Evolutionary conservation across 2,329 filamentous ascomycete genomes (phyloP).

Genomic region (Pseudogymnoascus verrucosus): DNA sequence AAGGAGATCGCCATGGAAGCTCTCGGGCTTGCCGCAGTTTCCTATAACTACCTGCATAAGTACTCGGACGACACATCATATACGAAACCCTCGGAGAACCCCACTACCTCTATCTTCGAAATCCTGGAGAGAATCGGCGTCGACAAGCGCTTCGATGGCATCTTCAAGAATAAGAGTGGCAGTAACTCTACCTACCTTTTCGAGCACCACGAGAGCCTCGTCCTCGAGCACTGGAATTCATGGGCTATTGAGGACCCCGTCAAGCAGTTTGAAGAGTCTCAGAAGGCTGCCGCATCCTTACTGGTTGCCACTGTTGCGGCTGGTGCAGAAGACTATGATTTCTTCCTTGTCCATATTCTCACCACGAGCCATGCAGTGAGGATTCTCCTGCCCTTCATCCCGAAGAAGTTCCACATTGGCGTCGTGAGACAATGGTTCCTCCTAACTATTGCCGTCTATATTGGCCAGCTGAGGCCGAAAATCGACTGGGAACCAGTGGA

Average conservation of each 20-base stretch:
- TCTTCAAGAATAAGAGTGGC: slow-evolving; percentile 51
- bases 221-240: slow-evolving; percentile 86
- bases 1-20: slow-evolving; percentile 86
- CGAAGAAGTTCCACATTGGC: slow-evolving; percentile 60
- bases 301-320: slow-evolving; percentile 52
- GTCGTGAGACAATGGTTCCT: slow-evolving; percentile 88
- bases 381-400: slow-evolving; percentile 73
- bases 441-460: slow-evolving; percentile 68
- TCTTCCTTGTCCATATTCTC: slow-evolving; percentile 73
- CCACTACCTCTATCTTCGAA: slow-evolving; percentile 55
- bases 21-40: slow-evolving; percentile 55
- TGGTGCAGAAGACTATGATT: slow-evolving; percentile 63
- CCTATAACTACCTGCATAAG: slow-evolving; percentile 54
- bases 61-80: slow-evolving; percentile 68
- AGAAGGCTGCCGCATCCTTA: slow-evolving; percentile 53
- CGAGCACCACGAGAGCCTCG: slow-evolving; percentile 55
- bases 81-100: slow-evolving; percentile 53
- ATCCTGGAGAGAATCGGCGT: slow-evolving; percentile 61
- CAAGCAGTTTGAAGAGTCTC: slow-evolving; percentile 67
- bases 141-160: slow-evolving; percentile 61
- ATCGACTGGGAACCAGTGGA: slow-evolving; percentile 60
- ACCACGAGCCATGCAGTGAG: slow-evolving; percentile 83
- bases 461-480: slow-evolving; percentile 63
- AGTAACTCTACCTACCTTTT: slow-evolving; percentile 64
- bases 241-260: slow-evolving; percentile 66